Evolutionary conservation across 306 rosid species (phyloP), one percentile per base, ranked within the genome.

Genomic region (Lathyrus tuberosus): DNA sequence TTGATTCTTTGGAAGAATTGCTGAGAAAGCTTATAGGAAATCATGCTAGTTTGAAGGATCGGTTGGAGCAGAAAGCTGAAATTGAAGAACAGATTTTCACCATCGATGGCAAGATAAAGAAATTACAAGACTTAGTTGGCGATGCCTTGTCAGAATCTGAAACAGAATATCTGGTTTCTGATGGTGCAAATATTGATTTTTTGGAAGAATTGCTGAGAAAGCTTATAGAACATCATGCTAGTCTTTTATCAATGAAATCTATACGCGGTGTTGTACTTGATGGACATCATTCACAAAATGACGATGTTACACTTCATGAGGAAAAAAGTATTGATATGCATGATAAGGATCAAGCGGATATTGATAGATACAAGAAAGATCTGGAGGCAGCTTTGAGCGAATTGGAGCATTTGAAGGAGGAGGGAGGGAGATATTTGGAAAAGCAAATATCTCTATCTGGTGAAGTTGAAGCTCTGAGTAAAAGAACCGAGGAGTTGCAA

Each of bases 331-430:
- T 26, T 30, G 77, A 70, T 69, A 58, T 60, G 60, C 75, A 53
- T 72, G 84, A 78, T 67, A 67, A 49, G 74, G 75, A 70, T 78
- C 79, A 69, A 58, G 68, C 74, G 7, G 81, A 79, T 81, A 51
- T 75, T 47, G 85, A 78, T 80, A 71, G 41, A 75, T 76, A 78
- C 83, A 89, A 81, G 80, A 79, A 67, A 84, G 91, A 94, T 68
- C 85, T 91, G 67, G 95, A 87, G 78, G 91, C 82, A 68, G 86
- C 90, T 68, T 71, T 84, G 75, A 69, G 35, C 49, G 95, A 91
- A 76, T 74, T 87, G 76, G 80, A 70, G 78, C 67, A 11, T 62
- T 83, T 83, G 83, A 87, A 79, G 82, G 87, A 83, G 77, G 95
- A 87, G 81, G 83, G 88, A 71, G 87, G 89, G 73, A 78, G 59